Evolutionary conservation across 176 grass and related monocot genomes (phyloP), one percentile per base, ranked within the genome.

Genomic region (Zizania latifolia): DNA sequence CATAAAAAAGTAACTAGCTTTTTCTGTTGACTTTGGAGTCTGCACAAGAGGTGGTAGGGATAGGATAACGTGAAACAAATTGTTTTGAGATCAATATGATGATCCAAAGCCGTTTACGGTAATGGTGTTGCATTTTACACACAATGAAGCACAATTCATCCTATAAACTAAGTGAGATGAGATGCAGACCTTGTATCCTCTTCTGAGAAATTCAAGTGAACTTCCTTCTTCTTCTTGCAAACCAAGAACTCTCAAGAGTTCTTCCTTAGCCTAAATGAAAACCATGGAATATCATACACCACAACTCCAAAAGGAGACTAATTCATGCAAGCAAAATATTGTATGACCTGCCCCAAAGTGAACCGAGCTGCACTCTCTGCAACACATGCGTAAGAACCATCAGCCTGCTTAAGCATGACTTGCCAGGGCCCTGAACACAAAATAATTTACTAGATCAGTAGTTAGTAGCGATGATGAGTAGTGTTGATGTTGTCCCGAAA

Each of bases 211-310:
- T 86, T 94, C 81, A 58, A 98, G 84, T 40, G 84, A 84, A 79
- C 91, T 98, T 81, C 94, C 94, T 86, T 86, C 39, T 79, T 98
- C 91, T 72, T 98, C 94, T 92, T 98, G 91, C 75, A 98, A 78
- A 15, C 94, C 94, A 50, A 98, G 83, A 71, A 98, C 86, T 79
- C 94, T 89, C 36, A 98, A 43, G 8, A 98, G 81, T 81, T 98
- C 94, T 56, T 98, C 94, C 75, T 93, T 97, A 8, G 90, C 87
- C 90, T 97, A 77, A 85, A 40, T 34, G 15, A 60, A 6, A 48
- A 51, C 8, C n/a, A 73, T 56, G 46, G 58, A 33, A 32, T 24
- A 50, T 58, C 28, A 41, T 10, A 72, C 8, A 22, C 82, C 15
- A 65, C 8, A 45, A 73, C 17, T 38, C 12, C 1, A 48, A 79